Evolutionary conservation across 129 eudicot species (phyloP), one percentile per base, ranked within the genome.

Genomic region (Centrapalus pauciflorus): DNA sequence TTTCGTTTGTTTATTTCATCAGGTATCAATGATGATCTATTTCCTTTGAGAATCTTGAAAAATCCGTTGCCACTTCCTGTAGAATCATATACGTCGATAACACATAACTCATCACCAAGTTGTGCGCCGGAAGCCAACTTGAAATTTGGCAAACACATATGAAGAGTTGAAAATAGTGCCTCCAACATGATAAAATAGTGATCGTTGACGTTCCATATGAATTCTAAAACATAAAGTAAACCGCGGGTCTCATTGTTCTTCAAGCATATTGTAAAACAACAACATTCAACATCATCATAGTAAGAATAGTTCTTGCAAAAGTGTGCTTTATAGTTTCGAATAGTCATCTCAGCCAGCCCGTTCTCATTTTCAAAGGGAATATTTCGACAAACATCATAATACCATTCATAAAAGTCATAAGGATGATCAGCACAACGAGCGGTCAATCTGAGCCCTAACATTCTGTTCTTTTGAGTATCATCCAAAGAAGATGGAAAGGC

Each of bases 81-180:
- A 25, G 20, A 17, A 58, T 6, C 34, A 3, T 17, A 12, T 40
- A 28, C 75, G 20, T 23, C 64, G 3, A 26, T 40, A 55, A 40
- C 19, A 43, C 30, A 0, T 5, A 41, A 56, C 8, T 71, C 30
- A 6, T 67, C 61, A 32, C 24, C 49, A 9, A 66, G 61, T 32
- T 32, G 32, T 17, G 13, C 21, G 28, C 55, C 66, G 10, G 56
- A 56, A 43, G 75, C 38, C 16, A 20, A 21, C 34, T 46, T 69
- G 66, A 69, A 69, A 20, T 30, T 8, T 34, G 67, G 76, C 26
- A 59, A 59, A 20, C 50, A 32, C 28, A 7, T 45, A 25, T 57
- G 57, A 19, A 70, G 37, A 2, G 52, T 41, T 21, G n/a, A 19
- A 24, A 70, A 38, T 46, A 71, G 21, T 12, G 0, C 5, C 67